phyloP scores from a whole-genome alignment of 495 filamentous ascomycete species.

The Achaetomiella virescens region DNA sequence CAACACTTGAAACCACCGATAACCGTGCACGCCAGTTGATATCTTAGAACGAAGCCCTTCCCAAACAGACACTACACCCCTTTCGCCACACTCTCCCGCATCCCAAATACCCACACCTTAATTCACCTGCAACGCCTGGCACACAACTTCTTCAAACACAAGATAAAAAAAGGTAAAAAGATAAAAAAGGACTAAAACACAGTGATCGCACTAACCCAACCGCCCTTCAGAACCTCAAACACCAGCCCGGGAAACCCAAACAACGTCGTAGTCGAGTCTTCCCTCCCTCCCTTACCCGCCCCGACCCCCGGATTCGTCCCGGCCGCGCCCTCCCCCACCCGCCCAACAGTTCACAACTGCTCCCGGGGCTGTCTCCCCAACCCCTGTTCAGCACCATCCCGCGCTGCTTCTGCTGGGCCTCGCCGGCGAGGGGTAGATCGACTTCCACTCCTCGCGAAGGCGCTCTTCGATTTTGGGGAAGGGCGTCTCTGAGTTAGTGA shows the following conservation, averaged over 20 bases:
- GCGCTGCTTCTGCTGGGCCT: slow-evolving; percentile 58
- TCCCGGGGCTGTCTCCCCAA: slow-evolving; percentile 86
- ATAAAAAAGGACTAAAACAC: slow-evolving; percentile 45
- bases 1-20: too few species aligned
- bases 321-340: slow-evolving; percentile 67
- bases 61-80: too few species aligned
- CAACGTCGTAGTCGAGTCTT: slow-evolving; percentile 75
- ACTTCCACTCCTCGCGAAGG: slow-evolving; percentile 68
- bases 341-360: slow-evolving; percentile 80
- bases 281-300: slow-evolving; percentile 36
- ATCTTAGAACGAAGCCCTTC: too few species aligned
- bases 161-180: neutral
- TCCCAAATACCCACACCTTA: neutral
- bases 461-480: slow-evolving; percentile 63
- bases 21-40: too few species aligned
- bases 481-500: slow-evolving; percentile 62
- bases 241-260: slow-evolving; percentile 91
- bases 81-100: too few species aligned
- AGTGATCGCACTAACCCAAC: slow-evolving; percentile 81
- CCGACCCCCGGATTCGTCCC: slow-evolving; percentile 30
- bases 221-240: slow-evolving; percentile 94
- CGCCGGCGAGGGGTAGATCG: slow-evolving; percentile 54
- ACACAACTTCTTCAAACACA: neutral
- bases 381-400: slow-evolving; percentile 87
- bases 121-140: neutral